Conservation (phyloP, 352 stramenopile genomes). For the Phytophthora brassicae region DNA sequence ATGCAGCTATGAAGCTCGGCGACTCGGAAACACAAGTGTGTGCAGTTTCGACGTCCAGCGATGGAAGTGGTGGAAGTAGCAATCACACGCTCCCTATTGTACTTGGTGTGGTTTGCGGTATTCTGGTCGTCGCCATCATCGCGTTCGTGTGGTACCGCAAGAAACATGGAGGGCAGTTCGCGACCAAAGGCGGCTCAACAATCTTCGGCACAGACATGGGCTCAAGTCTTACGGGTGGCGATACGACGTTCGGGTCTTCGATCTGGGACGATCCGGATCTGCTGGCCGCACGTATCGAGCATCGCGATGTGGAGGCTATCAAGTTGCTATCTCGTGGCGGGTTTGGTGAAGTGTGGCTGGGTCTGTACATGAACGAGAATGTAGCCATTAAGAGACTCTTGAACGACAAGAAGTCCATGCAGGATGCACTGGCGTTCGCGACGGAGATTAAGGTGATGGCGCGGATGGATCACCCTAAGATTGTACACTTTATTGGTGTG, state of each 20-base stretch:
- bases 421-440: slow-evolving; percentile 57
- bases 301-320: slow-evolving; percentile 49
- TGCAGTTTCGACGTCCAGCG: slow-evolving; percentile 17
- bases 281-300: slow-evolving; percentile 57
- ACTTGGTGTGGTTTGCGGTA: slow-evolving; percentile 40
- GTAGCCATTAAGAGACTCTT: slow-evolving; percentile 70
- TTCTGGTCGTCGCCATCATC: slow-evolving; percentile 45
- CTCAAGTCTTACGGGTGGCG: slow-evolving; percentile 34
- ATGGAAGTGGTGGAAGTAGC: slow-evolving; percentile 19
- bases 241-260: slow-evolving; percentile 47
- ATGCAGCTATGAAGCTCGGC: slow-evolving; percentile 20
- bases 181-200: slow-evolving; percentile 32
- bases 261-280: slow-evolving; percentile 74
- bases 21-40: slow-evolving; percentile 35
- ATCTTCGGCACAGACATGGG: slow-evolving; percentile 38
- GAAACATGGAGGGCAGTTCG: slow-evolving; percentile 33
- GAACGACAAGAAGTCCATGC: slow-evolving; percentile 55
- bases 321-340: slow-evolving; percentile 66
- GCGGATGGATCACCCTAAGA: slow-evolving; percentile 63
- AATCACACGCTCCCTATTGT: slow-evolving; percentile 46
- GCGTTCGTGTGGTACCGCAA: slow-evolving; percentile 48
- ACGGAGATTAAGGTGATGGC: slow-evolving; percentile 62
- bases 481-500: slow-evolving; percentile 69
- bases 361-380: slow-evolving; percentile 62
- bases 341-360: slow-evolving; percentile 73